Base-by-base conservation (phyloP, 2,329 filamentous ascomycete genomes). In the Thelonectria blattea region DNA sequence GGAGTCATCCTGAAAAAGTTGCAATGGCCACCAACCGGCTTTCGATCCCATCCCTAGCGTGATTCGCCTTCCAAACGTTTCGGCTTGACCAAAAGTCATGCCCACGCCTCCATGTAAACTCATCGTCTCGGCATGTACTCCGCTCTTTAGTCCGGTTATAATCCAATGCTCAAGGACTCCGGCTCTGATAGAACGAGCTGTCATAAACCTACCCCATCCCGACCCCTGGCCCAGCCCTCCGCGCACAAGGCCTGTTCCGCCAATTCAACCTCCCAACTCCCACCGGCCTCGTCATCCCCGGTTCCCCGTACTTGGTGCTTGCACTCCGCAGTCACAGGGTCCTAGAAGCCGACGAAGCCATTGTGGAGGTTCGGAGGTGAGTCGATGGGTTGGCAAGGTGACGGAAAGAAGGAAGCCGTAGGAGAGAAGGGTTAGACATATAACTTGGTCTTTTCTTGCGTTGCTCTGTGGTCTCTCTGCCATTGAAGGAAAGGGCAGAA, bases 111-210 rank as follows among this genome's bases (percentile, higher is more conserved):
- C 20, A 17, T 20, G 27, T 34, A n/a, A 27, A 24, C 6, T 37
- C 20, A 10, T 50, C 10, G 4, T 20, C 15, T 20, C 15, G 14
- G 43, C 15, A 70, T 88, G 84, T 88, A 80, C 83, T 86, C 84
- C 76, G 81, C 81, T 81, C 80, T 83, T 85, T 87, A 88, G 85
- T 87, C 85, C 84, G 79, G 69, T 77, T 77, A 76, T 79, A 76
- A 79, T 81, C 83, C 82, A 86, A 83, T 73, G 74, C 80, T 85
- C 78, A 81, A 77, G 79, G 80, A 81, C 79, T 78, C 75, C 81
- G 81, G 83, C 76, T 88, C 85, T 88, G 85, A 87, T 78, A 85
- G 81, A 85, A 82, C 81, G 83, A 85, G 81, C 80, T 65, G 14
- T 17, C 24, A 47, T 30, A 57, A 42, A 48, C 30, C 58, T 18